Conservation (phyloP, 345 rosid species). For the Sisymbrium irio region DNA sequence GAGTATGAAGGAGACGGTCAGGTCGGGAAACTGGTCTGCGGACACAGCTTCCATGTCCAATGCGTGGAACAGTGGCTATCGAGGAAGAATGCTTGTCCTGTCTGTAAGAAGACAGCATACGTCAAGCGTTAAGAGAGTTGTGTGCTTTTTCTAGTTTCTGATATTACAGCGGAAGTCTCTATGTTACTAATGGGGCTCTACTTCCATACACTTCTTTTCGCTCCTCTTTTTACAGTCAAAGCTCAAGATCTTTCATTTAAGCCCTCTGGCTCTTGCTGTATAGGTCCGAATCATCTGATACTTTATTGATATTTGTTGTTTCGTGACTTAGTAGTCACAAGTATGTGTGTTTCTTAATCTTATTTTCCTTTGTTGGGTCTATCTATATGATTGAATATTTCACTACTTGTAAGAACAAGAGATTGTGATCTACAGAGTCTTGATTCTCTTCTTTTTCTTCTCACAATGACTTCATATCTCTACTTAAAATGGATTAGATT, state of each 20-base stretch:
- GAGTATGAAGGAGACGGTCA: slow-evolving; percentile 68
- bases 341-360: not conserved
- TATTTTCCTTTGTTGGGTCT: not conserved
- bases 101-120: slow-evolving; percentile 65
- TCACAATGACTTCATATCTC: no score
- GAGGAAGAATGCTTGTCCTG: slow-evolving; percentile 79
- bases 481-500: no score
- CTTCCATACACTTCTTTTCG: no score
- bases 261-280: not conserved
- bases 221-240: no score
- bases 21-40: slow-evolving; percentile 69
- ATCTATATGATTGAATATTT: slow-evolving; percentile 8
- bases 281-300: slow-evolving; percentile 4
- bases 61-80: slow-evolving; percentile 88
- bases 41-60: slow-evolving; percentile 70
- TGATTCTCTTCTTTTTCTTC: no score
- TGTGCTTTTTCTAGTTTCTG: not conserved
- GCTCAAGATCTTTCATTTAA: slow-evolving; percentile 11
- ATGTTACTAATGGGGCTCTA: no score
- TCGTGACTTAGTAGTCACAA: not conserved
- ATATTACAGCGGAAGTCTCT: not conserved
- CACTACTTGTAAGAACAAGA: not conserved
- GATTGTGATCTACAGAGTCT: no score
- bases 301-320: not conserved
- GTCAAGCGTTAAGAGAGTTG: slow-evolving; percentile 38